Evolutionary conservation across 2,329 filamentous ascomycete species (phyloP).

Genomic region (Bipolaris sorokiniana): DNA sequence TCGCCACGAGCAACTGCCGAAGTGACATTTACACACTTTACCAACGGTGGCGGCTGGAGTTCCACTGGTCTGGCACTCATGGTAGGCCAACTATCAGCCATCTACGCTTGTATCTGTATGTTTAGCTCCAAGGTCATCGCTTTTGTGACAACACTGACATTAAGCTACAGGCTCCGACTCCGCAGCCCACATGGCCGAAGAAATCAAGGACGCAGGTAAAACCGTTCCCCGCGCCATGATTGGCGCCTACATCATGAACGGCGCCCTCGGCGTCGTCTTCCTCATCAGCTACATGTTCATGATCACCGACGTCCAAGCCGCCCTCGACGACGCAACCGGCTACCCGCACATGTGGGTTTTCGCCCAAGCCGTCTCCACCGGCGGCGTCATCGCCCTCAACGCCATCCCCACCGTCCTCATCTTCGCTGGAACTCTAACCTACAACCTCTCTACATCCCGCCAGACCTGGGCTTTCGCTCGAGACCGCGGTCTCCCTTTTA

Average conservation of each 20-base stretch:
- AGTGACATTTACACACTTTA: constrained; percentile 44
- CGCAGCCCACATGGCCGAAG: constrained; percentile 53
- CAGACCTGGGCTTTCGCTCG: constrained; percentile 48
- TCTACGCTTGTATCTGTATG: constrained; percentile 45
- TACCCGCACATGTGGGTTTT: constrained; percentile 49
- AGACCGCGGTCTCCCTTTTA: constrained; percentile 45
- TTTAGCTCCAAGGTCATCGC: not conserved
- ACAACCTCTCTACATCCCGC: constrained; percentile 41
- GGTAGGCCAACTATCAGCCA: constrained; percentile 51
- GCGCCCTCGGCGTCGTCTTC: constrained; percentile 44
- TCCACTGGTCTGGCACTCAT: constrained; percentile 48
- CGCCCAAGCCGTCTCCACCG: constrained; percentile 31
- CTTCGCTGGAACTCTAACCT: constrained; percentile 40
- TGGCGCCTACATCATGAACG: constrained; percentile 50
- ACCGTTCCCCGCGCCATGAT: constrained; percentile 53
- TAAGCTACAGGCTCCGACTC: constrained; percentile 45
- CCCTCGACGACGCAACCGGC: constrained; percentile 36
- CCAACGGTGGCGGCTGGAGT: constrained; percentile 50
- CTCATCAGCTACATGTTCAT: constrained; percentile 44
- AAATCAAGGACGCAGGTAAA: constrained; percentile 51
- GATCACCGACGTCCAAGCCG: constrained; percentile 40
- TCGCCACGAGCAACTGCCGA: constrained; percentile 39
- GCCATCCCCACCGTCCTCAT: constrained; percentile 40
- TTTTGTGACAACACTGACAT: constrained; percentile 12
- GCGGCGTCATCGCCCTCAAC: constrained; percentile 40